phyloP scores from a whole-genome alignment of 495 filamentous ascomycete species.

The Cercophora newfieldiana region DNA sequence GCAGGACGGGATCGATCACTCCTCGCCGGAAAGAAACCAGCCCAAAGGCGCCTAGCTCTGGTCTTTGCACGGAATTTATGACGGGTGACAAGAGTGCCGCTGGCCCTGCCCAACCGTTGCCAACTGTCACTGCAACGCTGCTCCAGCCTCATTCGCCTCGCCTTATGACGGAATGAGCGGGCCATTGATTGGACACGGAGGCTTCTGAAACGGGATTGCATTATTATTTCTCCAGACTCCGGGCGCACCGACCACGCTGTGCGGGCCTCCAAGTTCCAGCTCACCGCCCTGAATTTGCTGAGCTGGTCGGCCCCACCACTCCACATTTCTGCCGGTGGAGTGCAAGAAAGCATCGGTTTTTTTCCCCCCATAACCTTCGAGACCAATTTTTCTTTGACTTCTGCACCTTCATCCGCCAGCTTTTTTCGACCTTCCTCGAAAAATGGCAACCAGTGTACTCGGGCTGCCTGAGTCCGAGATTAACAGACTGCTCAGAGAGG shows the following conservation, averaged over 20 bases:
- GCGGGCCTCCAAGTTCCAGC: constrained; percentile 2
- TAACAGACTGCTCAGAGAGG: constrained; percentile 34
- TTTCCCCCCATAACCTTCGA: constrained; percentile 11
- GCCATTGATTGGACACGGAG: neutral
- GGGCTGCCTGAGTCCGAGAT: constrained; percentile 34
- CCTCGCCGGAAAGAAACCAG: constrained; percentile 1
- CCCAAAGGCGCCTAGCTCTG: constrained; percentile 4
- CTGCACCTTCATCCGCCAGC: constrained; percentile 1
- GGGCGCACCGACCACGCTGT: constrained; percentile 9
- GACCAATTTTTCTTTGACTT: neutral
- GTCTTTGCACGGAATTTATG: neutral
- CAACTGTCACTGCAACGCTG: constrained; percentile 26
- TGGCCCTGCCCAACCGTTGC: constrained; percentile 31
- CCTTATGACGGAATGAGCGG: constrained; percentile 30
- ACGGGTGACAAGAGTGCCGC: constrained; percentile 2
- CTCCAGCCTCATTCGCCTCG: constrained; percentile 33
- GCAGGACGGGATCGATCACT: neutral
- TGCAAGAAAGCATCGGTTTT: constrained; percentile 11
- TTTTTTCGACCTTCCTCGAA: constrained; percentile 5
- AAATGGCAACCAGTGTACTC: constrained; percentile 22
- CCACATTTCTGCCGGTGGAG: constrained; percentile 16
- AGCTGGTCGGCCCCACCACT: constrained; percentile 19
- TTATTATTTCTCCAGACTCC: constrained; percentile 28
- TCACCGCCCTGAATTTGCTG: constrained; percentile 9
- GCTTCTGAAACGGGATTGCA: constrained; percentile 17